Base-by-base conservation (phyloP, 2,329 filamentous ascomycete genomes). In the Colletotrichum sojae region DNA sequence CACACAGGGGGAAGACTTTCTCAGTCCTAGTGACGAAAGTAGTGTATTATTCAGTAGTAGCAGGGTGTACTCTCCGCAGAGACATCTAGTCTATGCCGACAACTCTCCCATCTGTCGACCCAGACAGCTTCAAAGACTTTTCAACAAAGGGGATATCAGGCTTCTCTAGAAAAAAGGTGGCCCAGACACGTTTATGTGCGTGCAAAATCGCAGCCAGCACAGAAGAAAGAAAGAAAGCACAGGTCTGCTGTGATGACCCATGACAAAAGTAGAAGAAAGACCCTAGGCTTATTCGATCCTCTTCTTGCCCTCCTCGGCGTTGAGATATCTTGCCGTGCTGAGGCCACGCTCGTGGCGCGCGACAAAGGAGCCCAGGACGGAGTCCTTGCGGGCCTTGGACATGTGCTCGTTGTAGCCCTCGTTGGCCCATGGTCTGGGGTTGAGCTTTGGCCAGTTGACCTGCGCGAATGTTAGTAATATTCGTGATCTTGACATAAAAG, bases 371-470 rank as follows among this genome's bases (percentile, higher is more conserved):
- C 96, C 96, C 55, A 98, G 87, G 18, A 99, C 79, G 68, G 90
- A 89, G 77, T 97, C 94, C 77, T 96, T 94, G 72, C 91, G 87
- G 13, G 95, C 94, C 77, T 94, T 93, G 73, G 87, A 86, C 73
- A 97, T 89, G 60, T 95, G 93, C 75, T 98, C 94, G 75, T 94
- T 91, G 80, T 95, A 97, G 46, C 94, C 94, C 76, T 99, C 96
- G 6, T 90, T 88, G 3, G 94, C 95, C 81, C 92, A 97, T 2
- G 93, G 90, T 16, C 94, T 91, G 12, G 94, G 95, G 79, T 97
- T 97, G 55, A 99, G 89, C 78, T 97, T 98, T 10, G 96, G 96
- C 96, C 97, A 99, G 82, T 98, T 98, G 73, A 98, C 95, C 94
- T 97, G 71, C 59, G 53, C n/a, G 56, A 56, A 67, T 77, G 67